These are phyloP conservation scores for Misopates orontium DNA, from an alignment of 257 asterid genomes.

Conservation along the genomic window DNA sequence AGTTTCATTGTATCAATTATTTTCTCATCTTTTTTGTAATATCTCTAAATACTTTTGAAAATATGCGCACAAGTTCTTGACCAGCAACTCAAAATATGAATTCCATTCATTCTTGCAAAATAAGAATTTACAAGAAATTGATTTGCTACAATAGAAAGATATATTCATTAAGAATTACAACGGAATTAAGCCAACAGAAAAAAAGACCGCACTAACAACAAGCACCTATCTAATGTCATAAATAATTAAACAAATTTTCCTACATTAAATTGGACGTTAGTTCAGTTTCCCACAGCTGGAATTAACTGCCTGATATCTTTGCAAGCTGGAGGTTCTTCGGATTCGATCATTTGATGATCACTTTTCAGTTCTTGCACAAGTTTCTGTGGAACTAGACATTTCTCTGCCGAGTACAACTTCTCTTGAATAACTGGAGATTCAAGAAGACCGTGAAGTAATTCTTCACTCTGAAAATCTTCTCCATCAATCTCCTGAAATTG, in stretches of 20 bases:
- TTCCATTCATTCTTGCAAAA: too few relatives aligned
- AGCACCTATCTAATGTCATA: background rate
- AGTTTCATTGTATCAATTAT: too few relatives aligned
- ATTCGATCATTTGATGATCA: conserved; percentile 26
- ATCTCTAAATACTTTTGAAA: too few relatives aligned
- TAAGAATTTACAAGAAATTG: too few relatives aligned
- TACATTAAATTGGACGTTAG: background rate
- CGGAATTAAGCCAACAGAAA: too few relatives aligned
- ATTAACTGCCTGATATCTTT: conserved; percentile 30
- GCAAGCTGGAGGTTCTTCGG: conserved; percentile 11
- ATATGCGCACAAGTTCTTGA: too few relatives aligned
- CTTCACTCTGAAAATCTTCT: conserved; percentile 33
- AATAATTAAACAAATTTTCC: conserved; percentile 3
- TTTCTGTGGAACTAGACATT: conserved; percentile 55
- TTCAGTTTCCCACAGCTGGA: background rate
- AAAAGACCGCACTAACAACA: too few relatives aligned
- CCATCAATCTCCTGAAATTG: conserved; percentile 41
- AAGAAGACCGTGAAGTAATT: conserved; percentile 46
- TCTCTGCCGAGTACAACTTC: conserved; percentile 56
- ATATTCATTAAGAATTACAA: too few relatives aligned
- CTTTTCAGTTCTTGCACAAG: conserved; percentile 33
- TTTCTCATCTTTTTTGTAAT: too few relatives aligned
- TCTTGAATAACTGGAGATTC: conserved; percentile 65
- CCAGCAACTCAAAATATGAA: too few relatives aligned
- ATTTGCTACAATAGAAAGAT: too few relatives aligned